These are phyloP conservation scores for Trichoderma sp. DNA, from an alignment of 2,329 filamentous ascomycete genomes.

Conservation along the genomic window DNA sequence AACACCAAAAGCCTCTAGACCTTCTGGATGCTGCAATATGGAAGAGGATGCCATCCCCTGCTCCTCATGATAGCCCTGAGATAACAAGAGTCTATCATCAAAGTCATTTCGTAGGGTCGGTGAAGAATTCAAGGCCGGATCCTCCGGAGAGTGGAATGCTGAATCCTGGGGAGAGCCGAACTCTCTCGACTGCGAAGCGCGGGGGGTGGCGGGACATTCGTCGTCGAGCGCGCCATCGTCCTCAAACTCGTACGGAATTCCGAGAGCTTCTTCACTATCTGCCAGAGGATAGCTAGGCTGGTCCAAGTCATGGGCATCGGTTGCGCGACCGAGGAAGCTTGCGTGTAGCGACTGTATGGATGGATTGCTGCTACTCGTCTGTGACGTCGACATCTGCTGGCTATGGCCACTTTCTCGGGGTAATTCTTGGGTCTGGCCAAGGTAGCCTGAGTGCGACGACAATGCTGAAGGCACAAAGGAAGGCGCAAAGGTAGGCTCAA, in stretches of 20 bases:
- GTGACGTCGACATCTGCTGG: conserved; percentile 33
- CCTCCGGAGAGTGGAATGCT: conserved; percentile 37
- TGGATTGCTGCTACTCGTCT: conserved; percentile 37
- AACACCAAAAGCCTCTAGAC: not conserved
- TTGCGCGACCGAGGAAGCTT: conserved; percentile 35
- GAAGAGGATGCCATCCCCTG: not conserved
- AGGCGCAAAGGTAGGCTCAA: conserved; percentile 17
- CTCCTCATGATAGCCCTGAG: not conserved
- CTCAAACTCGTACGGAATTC: conserved; percentile 58
- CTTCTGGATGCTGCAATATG: not conserved
- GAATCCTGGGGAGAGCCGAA: conserved; percentile 37
- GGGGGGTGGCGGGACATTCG: conserved; percentile 53
- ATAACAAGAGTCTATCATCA: not conserved
- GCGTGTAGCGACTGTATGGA: conserved; percentile 34
- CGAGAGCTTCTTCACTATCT: conserved; percentile 59
- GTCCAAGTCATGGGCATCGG: conserved; percentile 31
- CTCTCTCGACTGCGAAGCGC: conserved; percentile 53
- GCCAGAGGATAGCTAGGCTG: conserved; percentile 38
- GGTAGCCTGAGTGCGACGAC: conserved; percentile 2
- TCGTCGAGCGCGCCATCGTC: conserved; percentile 41
- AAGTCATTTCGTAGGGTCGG: conserved; percentile 23
- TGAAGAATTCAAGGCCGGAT: conserved; percentile 30
- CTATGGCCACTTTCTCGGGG: conserved; percentile 29
- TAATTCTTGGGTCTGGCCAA: conserved; percentile 26
- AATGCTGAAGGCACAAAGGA: conserved; percentile 27